A percentile compares a stretch with the other conserved stretches of the same genome.
Evolutionary conservation across 495 filamentous ascomycete genomes (phyloP).

Genomic region (Lepraria neglecta): DNA sequence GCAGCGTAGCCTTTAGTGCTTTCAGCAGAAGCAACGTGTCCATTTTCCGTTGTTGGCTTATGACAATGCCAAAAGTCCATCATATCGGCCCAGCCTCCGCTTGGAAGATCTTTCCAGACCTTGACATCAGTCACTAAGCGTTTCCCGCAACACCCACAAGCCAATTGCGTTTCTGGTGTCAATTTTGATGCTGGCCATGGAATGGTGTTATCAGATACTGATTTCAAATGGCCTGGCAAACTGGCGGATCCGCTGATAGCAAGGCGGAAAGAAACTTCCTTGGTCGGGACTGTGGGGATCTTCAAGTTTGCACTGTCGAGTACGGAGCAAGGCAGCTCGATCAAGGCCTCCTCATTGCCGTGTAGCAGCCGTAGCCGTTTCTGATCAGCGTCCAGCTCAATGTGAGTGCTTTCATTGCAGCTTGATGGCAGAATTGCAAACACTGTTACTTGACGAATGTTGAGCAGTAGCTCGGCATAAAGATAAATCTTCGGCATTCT

Average conservation of each 20-base stretch:
- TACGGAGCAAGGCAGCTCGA: slow-evolving; percentile 63
- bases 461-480: slow-evolving; percentile 81
- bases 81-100: slow-evolving; percentile 98
- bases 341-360: slow-evolving; percentile 45
- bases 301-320: slow-evolving; percentile 35
- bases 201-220: slow-evolving; percentile 36
- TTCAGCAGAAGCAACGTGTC: slow-evolving; percentile 34
- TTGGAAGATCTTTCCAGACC: slow-evolving; percentile 90
- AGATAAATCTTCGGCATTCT: slow-evolving; percentile 41
- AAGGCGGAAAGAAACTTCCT: slow-evolving; percentile 64
- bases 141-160: slow-evolving; percentile 56
- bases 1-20: slow-evolving; percentile 67
- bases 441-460: slow-evolving; percentile 78
- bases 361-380: slow-evolving; percentile 47
- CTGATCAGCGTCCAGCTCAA: slow-evolving; percentile 43
- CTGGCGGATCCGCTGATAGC: slow-evolving; percentile 45
- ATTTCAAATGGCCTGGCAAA: slow-evolving; percentile 23
- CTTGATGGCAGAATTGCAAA: slow-evolving; percentile 56
- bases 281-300: slow-evolving; percentile 31
- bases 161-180: slow-evolving; percentile 44
- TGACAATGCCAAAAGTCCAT: slow-evolving; percentile 99
- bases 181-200: slow-evolving; percentile 74
- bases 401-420: slow-evolving; percentile 19
- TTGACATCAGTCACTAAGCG: slow-evolving; percentile 29
- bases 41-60: slow-evolving; percentile 59